Evolutionary conservation across 2,329 filamentous ascomycete genomes (phyloP).

Genomic region (Alternaria atra): DNA sequence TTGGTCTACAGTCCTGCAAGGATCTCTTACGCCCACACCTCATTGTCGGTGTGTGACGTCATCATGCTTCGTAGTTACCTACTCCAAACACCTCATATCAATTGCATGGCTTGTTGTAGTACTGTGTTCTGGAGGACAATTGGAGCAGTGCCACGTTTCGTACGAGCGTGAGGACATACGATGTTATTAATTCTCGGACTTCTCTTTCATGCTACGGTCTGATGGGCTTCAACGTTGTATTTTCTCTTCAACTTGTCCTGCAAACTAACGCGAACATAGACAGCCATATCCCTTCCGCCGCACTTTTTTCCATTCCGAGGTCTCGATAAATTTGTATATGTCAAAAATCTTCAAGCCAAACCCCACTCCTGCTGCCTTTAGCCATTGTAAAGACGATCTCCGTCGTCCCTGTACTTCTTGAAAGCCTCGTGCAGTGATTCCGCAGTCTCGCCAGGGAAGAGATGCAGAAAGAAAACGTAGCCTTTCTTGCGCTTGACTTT

Average conservation of each 20-base stretch:
- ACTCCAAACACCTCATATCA: background rate
- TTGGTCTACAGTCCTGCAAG: background rate
- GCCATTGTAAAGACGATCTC: background rate
- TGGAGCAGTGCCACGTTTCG: background rate
- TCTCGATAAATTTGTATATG: background rate
- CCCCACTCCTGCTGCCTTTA: background rate
- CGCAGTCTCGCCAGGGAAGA: slow-evolving; percentile 10
- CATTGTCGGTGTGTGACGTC: background rate
- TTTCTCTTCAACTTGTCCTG: background rate
- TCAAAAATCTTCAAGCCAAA: background rate
- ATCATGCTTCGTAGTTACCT: background rate
- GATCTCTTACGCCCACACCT: background rate
- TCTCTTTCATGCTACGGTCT: background rate
- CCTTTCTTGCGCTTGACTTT: slow-evolving; percentile 10
- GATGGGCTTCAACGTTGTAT: background rate
- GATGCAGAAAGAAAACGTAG: background rate
- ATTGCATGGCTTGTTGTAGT: background rate
- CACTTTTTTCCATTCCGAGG: background rate
- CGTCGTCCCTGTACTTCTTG: slow-evolving; percentile 3
- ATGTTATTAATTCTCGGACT: background rate
- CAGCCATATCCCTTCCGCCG: background rate
- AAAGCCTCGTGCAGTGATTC: slow-evolving; percentile 7
- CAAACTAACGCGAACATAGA: background rate
- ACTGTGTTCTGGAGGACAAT: background rate
- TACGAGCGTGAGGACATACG: background rate